Evolutionary conservation across 2,329 filamentous ascomycete species (phyloP).

Genomic region (Cercospora beticola): DNA sequence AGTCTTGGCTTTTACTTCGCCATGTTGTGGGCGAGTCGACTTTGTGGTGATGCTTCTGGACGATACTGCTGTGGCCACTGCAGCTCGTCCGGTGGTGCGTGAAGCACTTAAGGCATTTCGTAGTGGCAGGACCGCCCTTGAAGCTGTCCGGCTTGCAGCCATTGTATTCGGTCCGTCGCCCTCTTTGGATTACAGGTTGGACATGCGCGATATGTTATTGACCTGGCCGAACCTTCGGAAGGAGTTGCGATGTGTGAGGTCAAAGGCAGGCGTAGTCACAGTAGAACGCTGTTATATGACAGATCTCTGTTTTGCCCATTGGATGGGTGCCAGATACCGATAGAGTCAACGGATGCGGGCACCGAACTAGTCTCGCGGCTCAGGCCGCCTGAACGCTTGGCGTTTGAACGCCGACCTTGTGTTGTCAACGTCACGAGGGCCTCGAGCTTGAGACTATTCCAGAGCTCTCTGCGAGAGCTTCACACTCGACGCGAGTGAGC

Average conservation of each 20-base stretch:
- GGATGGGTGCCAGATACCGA: constrained; percentile 1
- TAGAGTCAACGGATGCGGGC: constrained; percentile 2
- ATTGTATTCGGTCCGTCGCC: constrained; percentile 11
- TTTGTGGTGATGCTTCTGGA: constrained; percentile 12
- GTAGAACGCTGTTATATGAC: neutral
- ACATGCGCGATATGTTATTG: neutral
- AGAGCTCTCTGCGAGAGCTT: constrained; percentile 1
- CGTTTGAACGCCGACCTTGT: neutral
- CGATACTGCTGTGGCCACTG: neutral
- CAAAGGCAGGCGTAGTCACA: neutral
- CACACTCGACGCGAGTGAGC: constrained; percentile 2
- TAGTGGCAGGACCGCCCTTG: constrained; percentile 14
- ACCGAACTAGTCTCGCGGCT: neutral
- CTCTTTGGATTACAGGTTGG: neutral
- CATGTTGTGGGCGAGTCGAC: constrained; percentile 8
- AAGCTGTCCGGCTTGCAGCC: constrained; percentile 20
- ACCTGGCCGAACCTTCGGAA: neutral
- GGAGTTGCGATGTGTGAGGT: neutral
- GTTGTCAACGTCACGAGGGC: neutral
- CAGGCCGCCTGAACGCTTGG: neutral
- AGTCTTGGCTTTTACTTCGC: constrained; percentile 21
- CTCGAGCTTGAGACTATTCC: neutral
- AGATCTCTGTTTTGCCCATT: neutral
- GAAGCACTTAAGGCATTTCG: constrained; percentile 13
- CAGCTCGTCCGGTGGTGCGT: constrained; percentile 5